Percentiles rank a stretch among this genome's conserved stretches.
phyloP scores from a whole-genome alignment of 2,329 filamentous ascomycete genomes.

The Fusarium citri region DNA sequence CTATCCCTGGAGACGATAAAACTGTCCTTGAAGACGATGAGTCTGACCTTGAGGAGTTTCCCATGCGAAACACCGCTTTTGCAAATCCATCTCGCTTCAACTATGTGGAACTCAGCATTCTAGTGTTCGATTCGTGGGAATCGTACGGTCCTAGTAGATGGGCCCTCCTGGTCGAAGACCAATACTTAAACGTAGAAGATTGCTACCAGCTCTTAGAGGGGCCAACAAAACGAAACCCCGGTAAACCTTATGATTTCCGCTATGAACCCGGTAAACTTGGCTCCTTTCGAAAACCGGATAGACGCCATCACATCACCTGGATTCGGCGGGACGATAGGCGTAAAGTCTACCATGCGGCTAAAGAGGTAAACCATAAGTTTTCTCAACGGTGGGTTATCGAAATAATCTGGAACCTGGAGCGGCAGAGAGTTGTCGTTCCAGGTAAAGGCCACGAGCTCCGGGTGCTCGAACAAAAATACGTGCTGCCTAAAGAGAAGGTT shows the following conservation, averaged over 20 bases:
- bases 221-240: not conserved
- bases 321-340: not conserved
- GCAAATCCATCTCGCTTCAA: not conserved
- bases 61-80: not conserved
- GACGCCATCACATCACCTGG: not conserved
- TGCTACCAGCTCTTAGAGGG: not conserved
- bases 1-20: not conserved
- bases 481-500: not conserved
- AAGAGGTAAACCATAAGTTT: not conserved
- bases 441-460: not conserved
- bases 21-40: not conserved
- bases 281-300: not conserved
- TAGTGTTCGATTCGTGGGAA: not conserved
- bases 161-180: conserved; percentile 17
- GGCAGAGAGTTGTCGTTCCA: not conserved
- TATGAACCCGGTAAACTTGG: not conserved
- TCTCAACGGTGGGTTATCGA: conserved; percentile 15
- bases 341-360: not conserved
- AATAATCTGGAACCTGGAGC: conserved; percentile 14
- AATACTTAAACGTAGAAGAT: not conserved
- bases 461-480: not conserved
- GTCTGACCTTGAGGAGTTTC: not conserved
- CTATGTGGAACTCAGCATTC: conserved; percentile 4
- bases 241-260: not conserved
- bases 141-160: not conserved